A percentile compares a stretch with the other conserved stretches of the same genome.
phyloP scores from a whole-genome alignment of 108 stramenopile genomes.

The Craspedostauros australis region DNA sequence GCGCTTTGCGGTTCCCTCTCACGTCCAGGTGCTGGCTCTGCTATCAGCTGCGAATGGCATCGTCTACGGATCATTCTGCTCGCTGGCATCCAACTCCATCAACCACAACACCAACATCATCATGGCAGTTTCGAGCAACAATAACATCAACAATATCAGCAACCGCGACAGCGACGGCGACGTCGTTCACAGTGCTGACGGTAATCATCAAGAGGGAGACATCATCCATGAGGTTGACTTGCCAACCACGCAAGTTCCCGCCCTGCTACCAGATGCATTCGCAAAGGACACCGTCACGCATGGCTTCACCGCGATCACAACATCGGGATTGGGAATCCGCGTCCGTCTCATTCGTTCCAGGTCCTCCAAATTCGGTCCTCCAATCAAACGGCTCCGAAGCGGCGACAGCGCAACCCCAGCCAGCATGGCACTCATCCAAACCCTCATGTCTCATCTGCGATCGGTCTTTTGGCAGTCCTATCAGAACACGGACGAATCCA shows the following conservation, averaged over 20 bases:
- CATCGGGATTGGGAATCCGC: slow-evolving; percentile 21
- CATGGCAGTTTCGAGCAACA: slow-evolving; percentile 27
- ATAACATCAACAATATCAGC: too few species aligned
- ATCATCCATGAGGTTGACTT: slow-evolving; percentile 36
- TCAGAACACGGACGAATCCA: slow-evolving; percentile 17
- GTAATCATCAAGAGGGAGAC: slow-evolving; percentile 6
- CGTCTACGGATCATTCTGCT: slow-evolving; percentile 28
- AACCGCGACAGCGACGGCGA: too few species aligned
- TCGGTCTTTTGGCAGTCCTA: slow-evolving; percentile 37
- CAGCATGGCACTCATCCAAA: neutral
- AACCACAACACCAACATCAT: slow-evolving; percentile 10
- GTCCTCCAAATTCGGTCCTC: neutral
- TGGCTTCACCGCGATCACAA: slow-evolving; percentile 24
- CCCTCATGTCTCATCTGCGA: slow-evolving; percentile 26
- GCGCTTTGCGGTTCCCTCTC: slow-evolving; percentile 19
- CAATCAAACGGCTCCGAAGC: neutral
- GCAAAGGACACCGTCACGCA: slow-evolving; percentile 30
- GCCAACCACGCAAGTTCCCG: slow-evolving; percentile 20
- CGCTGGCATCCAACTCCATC: too few species aligned
- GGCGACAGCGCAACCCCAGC: neutral
- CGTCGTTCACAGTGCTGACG: too few species aligned
- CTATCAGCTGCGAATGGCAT: slow-evolving; percentile 10
- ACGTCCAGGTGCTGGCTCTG: slow-evolving; percentile 16
- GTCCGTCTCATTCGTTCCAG: slow-evolving; percentile 1
- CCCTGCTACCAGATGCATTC: slow-evolving; percentile 21